Base-by-base conservation (phyloP, 805 yeast genomes). In the Barnettozyma wickerhamii region DNA sequence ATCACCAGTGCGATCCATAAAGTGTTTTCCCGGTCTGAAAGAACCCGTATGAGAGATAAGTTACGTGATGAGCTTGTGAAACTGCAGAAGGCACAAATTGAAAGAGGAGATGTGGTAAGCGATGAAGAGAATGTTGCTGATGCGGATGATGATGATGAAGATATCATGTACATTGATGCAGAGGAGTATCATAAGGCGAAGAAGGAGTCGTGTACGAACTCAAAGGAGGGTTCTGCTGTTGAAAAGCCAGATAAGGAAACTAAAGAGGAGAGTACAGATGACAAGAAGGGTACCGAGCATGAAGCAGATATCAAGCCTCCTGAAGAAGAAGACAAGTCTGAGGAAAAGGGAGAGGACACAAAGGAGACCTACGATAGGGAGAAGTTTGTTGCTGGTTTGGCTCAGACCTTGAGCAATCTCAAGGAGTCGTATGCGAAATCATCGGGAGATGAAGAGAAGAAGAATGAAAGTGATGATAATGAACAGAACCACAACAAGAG, bases 91-190 rank as follows among this genome's bases (percentile, higher is more conserved):
- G 35, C 30, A 20, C 39, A 38, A 20, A 29, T 30, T 4, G 35
- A 18, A 10, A 33, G 38, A 20, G 35, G 42, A 31, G 41, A 42
- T n/a, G 34, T 38, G 9, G 26, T 14, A 12, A 15, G 26, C 10
- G 42, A 34, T 31, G 38, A 32, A 5, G 37, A 35, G 10, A 17
- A 12, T 2, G 20, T 17, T 6, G n/a, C 12, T n/a, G 30, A 35
- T 15, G 26, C 12, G 19, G 38, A 35, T 14, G 33, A 35, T 1
- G 35, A 35, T 7, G 43, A 39, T n/a, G 42, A 40, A 24, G 43
- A 40, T 26, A 26, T 40, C 3, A 20, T 40, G 10, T 40, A 40
- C 9, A 40, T 40, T 30, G 43, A 40, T 30, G 38, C 43, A 30
- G 36, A 35, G 7, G 38, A 40, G n/a, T 40, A 29, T 18, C 33